These are phyloP conservation scores for Mycena indigotica DNA, from an alignment of 768 basidiomycete genomes.

Conservation along the genomic window DNA sequence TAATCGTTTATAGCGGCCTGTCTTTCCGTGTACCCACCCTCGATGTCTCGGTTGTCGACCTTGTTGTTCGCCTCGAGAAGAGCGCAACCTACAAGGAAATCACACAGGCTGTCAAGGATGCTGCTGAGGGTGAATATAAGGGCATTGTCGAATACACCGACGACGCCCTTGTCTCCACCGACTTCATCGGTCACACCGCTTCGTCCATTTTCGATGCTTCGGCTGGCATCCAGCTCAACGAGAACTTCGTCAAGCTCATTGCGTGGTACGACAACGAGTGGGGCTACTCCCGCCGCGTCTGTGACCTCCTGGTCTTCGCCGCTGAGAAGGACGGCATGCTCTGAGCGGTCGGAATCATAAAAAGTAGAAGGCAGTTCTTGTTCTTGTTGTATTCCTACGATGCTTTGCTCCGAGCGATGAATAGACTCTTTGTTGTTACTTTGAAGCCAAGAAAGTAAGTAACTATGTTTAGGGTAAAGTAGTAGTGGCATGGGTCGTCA, in stretches of 20 bases:
- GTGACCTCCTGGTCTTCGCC: conserved; percentile 82
- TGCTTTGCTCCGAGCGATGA: conserved; percentile 3
- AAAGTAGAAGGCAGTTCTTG: not conserved
- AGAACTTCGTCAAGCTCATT: conserved; percentile 94
- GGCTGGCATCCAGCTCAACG: conserved; percentile 91
- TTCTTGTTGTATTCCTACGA: not conserved
- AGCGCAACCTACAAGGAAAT: conserved; percentile 84
- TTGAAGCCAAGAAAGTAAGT: no score
- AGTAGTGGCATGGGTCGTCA: no score
- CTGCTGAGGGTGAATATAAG: conserved; percentile 68
- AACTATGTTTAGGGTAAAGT: no score
- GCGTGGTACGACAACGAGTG: conserved; percentile 96
- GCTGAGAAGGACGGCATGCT: conserved; percentile 68
- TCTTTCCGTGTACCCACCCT: conserved; percentile 96
- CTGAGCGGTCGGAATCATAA: not conserved
- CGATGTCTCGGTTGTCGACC: conserved; percentile 97
- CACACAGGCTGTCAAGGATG: conserved; percentile 81
- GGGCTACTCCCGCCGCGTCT: conserved; percentile 92
- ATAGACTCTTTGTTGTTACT: not conserved
- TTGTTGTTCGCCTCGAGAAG: conserved; percentile 92
- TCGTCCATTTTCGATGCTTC: conserved; percentile 94
- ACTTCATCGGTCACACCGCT: conserved; percentile 77
- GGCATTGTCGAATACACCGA: conserved; percentile 91
- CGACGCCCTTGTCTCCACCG: conserved; percentile 90
- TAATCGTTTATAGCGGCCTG: conserved; percentile 62